Base-by-base conservation (phyloP, 2,329 filamentous ascomycete genomes). In the Ceratocystis colombiana region DNA sequence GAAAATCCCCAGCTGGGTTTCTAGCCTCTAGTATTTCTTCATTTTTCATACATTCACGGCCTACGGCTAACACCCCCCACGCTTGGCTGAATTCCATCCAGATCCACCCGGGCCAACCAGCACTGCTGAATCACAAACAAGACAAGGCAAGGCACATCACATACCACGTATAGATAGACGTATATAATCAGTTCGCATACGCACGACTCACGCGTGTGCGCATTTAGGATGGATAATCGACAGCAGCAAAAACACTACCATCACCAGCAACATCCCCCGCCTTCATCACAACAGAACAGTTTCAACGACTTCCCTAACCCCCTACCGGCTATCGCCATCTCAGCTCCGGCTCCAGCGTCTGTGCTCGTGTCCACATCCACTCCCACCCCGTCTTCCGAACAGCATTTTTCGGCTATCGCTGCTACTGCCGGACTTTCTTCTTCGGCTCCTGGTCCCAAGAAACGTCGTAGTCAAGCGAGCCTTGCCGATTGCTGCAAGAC, bases 401-500 rank as follows among this genome's bases (percentile, higher is more conserved):
- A 5, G 37, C 37, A 3, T 15, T 41, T 41, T 41, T 41, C 37
- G 37, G 37, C 37, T 41, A 41, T 41, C 37, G 37, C 37, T 41
- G 10, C 37, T 15, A 41, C 37, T 41, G 10, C 37, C 37, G 37
- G 37, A 4, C 37, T 41, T 41, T 41, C 37, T 41, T 37, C 65
- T 48, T 70, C 70, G 15, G 69, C 72, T 33, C 68, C 71, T 33
- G 53, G 53, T 6, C 67, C 69, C n/a, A 76, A 75, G 66, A 73
- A 74, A 28, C 73, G 74, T 62, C 73, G 74, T 17, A 72, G 71
- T 1, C 71, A 72, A 20, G 67, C 72, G 25, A 65, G 69, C 45
- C 44, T 70, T 45, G 67, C 70, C 55, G 73, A 75, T 48, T 75
- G 74, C 67, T 77, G 75, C 70, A 74, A 73, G 66, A 77, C 74